Evolutionary conservation across 163 green algal genomes (phyloP).

Genomic region (Prototheca stagnorum): DNA sequence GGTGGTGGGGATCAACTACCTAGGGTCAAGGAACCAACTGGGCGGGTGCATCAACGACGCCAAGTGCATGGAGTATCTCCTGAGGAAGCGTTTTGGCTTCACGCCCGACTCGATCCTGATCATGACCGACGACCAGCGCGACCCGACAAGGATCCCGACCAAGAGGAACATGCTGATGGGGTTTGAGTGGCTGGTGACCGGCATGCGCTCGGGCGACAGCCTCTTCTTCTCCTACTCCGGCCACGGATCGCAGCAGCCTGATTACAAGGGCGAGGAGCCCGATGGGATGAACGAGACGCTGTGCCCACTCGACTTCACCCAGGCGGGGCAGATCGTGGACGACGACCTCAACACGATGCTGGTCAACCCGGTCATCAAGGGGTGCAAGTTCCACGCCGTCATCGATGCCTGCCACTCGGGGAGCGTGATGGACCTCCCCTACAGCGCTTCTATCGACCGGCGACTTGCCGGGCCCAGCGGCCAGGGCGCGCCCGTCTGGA

Average conservation of each 20-base stretch:
- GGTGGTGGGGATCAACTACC: constrained; percentile 26
- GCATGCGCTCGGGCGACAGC: constrained; percentile 41
- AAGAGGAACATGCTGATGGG: constrained; percentile 41
- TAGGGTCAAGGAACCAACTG: constrained; percentile 9
- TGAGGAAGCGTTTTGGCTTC: constrained; percentile 30
- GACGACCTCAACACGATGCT: constrained; percentile 68
- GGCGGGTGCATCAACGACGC: constrained; percentile 73
- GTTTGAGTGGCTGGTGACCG: constrained; percentile 33
- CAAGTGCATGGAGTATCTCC: constrained; percentile 49
- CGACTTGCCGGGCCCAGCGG: too few species aligned
- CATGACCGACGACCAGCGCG: constrained; percentile 44
- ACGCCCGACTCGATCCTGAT: constrained; percentile 37
- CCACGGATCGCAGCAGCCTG: constrained; percentile 34
- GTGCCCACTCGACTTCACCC: constrained; percentile 58
- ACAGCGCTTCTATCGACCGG: constrained; percentile 10
- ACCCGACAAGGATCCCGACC: constrained; percentile 3
- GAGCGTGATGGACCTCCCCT: constrained; percentile 47
- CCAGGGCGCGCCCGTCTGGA: constrained; percentile 17
- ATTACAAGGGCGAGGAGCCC: constrained; percentile 38
- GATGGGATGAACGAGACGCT: constrained; percentile 80
- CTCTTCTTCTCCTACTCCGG: constrained; percentile 70
- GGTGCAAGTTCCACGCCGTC: constrained; percentile 63
- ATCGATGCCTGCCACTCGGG: constrained; percentile 83
- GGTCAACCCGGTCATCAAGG: constrained; percentile 43
- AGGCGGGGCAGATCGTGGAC: constrained; percentile 56